Base-by-base conservation (phyloP, 805 yeast genomes). In the Candida incommunis region DNA sequence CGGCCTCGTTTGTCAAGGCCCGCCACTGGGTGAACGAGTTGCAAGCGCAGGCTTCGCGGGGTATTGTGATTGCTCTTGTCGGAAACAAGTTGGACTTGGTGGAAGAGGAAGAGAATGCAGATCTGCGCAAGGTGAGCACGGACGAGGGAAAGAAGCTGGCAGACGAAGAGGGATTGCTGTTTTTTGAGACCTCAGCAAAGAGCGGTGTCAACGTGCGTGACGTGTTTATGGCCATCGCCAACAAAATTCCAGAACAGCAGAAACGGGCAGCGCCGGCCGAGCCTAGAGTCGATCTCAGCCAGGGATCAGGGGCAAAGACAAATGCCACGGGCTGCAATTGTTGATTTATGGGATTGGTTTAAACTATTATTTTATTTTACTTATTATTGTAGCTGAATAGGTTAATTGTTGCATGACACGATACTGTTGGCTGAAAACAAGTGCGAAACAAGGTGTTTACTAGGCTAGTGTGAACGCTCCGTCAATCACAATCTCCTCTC, bases 1-100 rank as follows among this genome's bases (percentile, higher is more conserved):
- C 96, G 2, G 92, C 94, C 13, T 82, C 94, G 22, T 90, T 90
- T 56, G 80, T 87, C 55, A 87, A 90, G 64, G 97, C 97, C 4
- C 82, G 96, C 56, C 96, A 90, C 65, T 90, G 98, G 98, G 95
- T 90, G 45, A 83, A 83, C 58, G 97, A 90, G 62, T 73, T 90
- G 53, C 94, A 86, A 59, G 95, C 88, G 53, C 97, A 88, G 65
- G 96, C 96, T 18, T 72, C 83, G n/a, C 83, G 84, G 51, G 88
- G 82, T 50, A 90, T 90, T 43, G 77, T 86, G 47, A 87, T 90
- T 62, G 97, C 97, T 2, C 70, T 90, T 31, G 95, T 88, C 23
- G 98, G 96, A 31, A 90, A 88, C 69, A 90, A 90, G 66, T 74
- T 76, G 48, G 98, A 90, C 64, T 68, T 90, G 50, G 75, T 80